Percentiles rank a stretch among this genome's conserved stretches.
These are phyloP conservation scores for Cercophora scortea DNA, from an alignment of 495 filamentous ascomycete genomes.

Conservation along the genomic window DNA sequence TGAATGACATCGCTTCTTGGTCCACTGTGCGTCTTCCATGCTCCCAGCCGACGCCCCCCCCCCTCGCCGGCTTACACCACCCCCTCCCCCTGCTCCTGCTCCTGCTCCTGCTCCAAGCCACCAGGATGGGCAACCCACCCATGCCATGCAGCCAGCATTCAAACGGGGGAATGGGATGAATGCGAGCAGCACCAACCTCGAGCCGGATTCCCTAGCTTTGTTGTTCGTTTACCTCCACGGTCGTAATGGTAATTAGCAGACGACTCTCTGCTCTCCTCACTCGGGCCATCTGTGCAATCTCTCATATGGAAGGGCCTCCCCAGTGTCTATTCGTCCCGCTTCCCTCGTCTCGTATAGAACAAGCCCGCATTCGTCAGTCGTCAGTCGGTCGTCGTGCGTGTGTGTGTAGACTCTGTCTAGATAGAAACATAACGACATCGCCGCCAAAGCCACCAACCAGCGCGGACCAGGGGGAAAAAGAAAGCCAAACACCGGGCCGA, in stretches of 20 bases:
- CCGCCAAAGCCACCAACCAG: too few species aligned
- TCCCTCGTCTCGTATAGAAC: neutral
- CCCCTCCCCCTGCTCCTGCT: constrained; percentile 5
- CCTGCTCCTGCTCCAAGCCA: constrained; percentile 10
- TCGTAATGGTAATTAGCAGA: too few species aligned
- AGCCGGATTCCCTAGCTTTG: constrained; percentile 8
- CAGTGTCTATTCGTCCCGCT: neutral
- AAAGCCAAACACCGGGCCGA: constrained; percentile 9
- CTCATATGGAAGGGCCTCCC: constrained; percentile 1
- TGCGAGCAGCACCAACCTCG: constrained; percentile 4
- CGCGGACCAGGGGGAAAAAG: too few species aligned
- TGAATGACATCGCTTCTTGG: constrained; percentile 12
- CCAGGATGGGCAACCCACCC: constrained; percentile 10
- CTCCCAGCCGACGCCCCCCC: neutral
- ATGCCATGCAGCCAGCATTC: constrained; percentile 16
- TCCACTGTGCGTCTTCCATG: neutral
- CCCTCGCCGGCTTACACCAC: constrained; percentile 7
- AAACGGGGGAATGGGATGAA: constrained; percentile 13
- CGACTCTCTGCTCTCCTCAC: neutral
- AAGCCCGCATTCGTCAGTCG: neutral
- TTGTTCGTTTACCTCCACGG: neutral
- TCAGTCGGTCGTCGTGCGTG: too few species aligned
- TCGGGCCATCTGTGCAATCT: constrained; percentile 2
- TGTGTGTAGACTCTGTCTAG: too few species aligned
- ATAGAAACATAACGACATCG: too few species aligned